Base-by-base conservation (phyloP, 2,329 filamentous ascomycete genomes). In the Alternaria metachromatica region DNA sequence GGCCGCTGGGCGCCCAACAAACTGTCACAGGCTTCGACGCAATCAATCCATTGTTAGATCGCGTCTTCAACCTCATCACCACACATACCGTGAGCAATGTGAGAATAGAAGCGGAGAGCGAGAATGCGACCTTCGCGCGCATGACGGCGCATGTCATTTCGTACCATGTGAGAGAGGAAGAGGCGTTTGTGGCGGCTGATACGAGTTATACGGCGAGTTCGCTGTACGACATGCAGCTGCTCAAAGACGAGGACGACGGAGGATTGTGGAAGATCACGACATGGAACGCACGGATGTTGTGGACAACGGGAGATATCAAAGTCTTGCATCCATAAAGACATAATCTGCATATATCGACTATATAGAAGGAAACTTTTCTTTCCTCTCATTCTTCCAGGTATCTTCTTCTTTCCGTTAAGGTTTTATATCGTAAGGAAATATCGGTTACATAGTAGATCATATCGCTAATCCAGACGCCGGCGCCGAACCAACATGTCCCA, bases 1-100 rank as follows among this genome's bases (percentile, higher is more conserved):
- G 68, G 6, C 62, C 67, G 15, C 55, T 64, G 23, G 49, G 18
- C n/a, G 33, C 30, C 28, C 49, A 51, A 51, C 33, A 30, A 6
- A 60, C 53, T 4, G 15, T 72, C 48, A 28, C 60, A 9, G 72
- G 72, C 51, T 72, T 68, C 68, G 53, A 56, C 15, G 60, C 65
- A 0, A 66, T 73, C 37, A 69, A 51, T 44, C 60, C 61, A 9
- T 63, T 68, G 43, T 69, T 71, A 23, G 25, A 56, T 3, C 58
- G 62, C n/a, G 58, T 73, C 26, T 73, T 71, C 43, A 44, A 7
- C 37, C 25, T 74, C 7, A 49, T 69, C 48, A 75, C 72, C 37
- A 71, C 66, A n/a, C 73, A 75, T 49, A 59, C 66, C 23, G 66
- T 59, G 50, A 75, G 65, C 66, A 74, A 72, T 28, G 64, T 75